Percentiles rank a stretch among this genome's conserved stretches.
Conservation (phyloP, 345 rosid species). For the Aquilaria malaccensis region DNA sequence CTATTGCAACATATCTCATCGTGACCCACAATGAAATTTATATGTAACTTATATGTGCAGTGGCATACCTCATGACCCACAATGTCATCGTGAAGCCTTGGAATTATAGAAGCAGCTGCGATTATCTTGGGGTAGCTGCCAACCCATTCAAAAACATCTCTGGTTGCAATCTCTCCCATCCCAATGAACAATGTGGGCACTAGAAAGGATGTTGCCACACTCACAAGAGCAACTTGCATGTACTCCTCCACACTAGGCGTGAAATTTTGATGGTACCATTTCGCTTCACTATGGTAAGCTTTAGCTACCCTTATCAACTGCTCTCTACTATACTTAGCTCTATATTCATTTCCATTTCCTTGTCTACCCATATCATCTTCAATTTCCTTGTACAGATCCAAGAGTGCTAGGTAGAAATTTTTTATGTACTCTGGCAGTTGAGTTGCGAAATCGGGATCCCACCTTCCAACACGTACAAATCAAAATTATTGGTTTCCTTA, state of each 20-base stretch:
- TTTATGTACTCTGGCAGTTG: slow-evolving; percentile 26
- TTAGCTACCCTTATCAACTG: slow-evolving; percentile 7
- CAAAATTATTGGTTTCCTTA: neutral
- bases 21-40: too few species aligned
- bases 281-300: slow-evolving; percentile 17
- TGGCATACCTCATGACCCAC: slow-evolving; percentile 8
- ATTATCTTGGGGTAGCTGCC: slow-evolving; percentile 13
- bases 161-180: slow-evolving; percentile 17
- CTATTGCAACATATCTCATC: too few species aligned
- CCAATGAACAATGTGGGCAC: slow-evolving; percentile 13
- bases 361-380: neutral
- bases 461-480: slow-evolving; percentile 8
- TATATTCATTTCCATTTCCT: neutral
- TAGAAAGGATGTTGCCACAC: slow-evolving; percentile 8
- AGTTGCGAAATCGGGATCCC: slow-evolving; percentile 8
- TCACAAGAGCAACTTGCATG: slow-evolving; percentile 15
- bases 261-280: slow-evolving; percentile 18
- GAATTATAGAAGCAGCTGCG: slow-evolving; percentile 6
- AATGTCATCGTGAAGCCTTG: slow-evolving; percentile 27
- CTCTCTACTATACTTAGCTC: neutral
- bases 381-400: slow-evolving; percentile 18
- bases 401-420: slow-evolving; percentile 17
- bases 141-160: slow-evolving; percentile 20
- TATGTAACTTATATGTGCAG: too few species aligned
- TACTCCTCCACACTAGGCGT: slow-evolving; percentile 27